phyloP scores from a whole-genome alignment of 2,329 filamentous ascomycete species.

The Colletotrichum siamense region DNA sequence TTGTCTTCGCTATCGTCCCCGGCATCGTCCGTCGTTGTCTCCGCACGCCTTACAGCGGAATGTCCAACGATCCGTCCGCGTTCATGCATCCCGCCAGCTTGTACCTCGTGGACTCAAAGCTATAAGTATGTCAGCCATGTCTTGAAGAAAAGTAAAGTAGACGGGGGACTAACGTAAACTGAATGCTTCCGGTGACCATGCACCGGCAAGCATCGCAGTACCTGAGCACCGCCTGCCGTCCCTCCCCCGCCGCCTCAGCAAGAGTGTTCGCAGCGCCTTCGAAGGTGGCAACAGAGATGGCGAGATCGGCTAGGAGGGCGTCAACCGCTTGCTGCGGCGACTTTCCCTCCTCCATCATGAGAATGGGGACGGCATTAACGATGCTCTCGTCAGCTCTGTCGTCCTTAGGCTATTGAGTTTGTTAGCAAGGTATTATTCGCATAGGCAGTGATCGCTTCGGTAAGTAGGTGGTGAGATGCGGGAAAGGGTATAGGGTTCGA shows the following conservation, averaged over 20 bases:
- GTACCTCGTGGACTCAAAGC: slow-evolving; percentile 37
- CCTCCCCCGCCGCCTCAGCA: background rate
- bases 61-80: slow-evolving; percentile 37
- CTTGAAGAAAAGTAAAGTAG: background rate
- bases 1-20: background rate
- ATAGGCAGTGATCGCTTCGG: background rate
- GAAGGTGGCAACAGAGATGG: slow-evolving; percentile 26
- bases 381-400: slow-evolving; percentile 25
- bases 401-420: background rate
- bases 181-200: slow-evolving; percentile 35
- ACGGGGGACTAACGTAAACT: slow-evolving; percentile 34
- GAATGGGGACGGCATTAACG: slow-evolving; percentile 33
- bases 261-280: slow-evolving; percentile 26
- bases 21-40: background rate
- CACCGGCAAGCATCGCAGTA: slow-evolving; percentile 35
- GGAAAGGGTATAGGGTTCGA: background rate
- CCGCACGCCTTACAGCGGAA: slow-evolving; percentile 28
- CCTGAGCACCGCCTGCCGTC: slow-evolving; percentile 10
- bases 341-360: slow-evolving; percentile 26
- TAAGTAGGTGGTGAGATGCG: background rate
- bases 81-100: slow-evolving; percentile 32
- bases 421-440: background rate
- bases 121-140: slow-evolving; percentile 8
- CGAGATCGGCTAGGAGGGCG: slow-evolving; percentile 25
- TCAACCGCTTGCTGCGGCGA: slow-evolving; percentile 19